These are phyloP conservation scores for Aspergillus costaricaensis DNA, from an alignment of 2,329 filamentous ascomycete species.

Conservation along the genomic window DNA sequence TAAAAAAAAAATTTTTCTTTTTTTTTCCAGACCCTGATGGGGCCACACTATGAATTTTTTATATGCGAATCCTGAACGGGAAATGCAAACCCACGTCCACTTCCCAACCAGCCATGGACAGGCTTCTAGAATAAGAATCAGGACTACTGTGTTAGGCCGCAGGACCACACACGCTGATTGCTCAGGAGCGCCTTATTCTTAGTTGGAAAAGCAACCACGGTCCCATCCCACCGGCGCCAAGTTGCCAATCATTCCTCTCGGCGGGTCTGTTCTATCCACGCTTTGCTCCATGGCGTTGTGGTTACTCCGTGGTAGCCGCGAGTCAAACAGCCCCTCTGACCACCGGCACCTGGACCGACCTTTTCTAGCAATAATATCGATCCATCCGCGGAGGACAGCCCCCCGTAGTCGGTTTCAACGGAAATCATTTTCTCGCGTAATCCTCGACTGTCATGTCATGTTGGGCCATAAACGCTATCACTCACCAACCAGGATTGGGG, in stretches of 20 bases:
- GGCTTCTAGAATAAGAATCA: conserved; percentile 7
- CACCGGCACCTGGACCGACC: not conserved
- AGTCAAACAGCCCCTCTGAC: not conserved
- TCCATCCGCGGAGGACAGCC: conserved; percentile 10
- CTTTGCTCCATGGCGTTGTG: not conserved
- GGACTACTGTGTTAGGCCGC: not conserved
- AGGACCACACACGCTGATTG: conserved; percentile 1
- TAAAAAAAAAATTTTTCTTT: not conserved
- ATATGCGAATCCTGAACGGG: not conserved
- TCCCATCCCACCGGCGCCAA: not conserved
- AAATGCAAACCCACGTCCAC: not conserved
- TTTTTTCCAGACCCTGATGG: conserved; percentile 4
- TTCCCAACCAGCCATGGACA: not conserved
- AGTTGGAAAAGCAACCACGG: not conserved
- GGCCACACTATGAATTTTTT: conserved; percentile 8
- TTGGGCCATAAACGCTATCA: conserved; percentile 2
- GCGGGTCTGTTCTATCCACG: not conserved
- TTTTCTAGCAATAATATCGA: not conserved
- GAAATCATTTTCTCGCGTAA: conserved; percentile 24
- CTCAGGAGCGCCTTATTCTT: not conserved
- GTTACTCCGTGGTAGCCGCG: conserved; percentile 1
- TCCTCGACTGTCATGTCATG: conserved; percentile 15
- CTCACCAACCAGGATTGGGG: not conserved
- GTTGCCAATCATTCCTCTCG: conserved; percentile 1
- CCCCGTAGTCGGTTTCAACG: conserved; percentile 14